Evolutionary conservation across 2,329 filamentous ascomycete genomes (phyloP).

Genomic region (Pseudogymnoascus sp.): DNA sequence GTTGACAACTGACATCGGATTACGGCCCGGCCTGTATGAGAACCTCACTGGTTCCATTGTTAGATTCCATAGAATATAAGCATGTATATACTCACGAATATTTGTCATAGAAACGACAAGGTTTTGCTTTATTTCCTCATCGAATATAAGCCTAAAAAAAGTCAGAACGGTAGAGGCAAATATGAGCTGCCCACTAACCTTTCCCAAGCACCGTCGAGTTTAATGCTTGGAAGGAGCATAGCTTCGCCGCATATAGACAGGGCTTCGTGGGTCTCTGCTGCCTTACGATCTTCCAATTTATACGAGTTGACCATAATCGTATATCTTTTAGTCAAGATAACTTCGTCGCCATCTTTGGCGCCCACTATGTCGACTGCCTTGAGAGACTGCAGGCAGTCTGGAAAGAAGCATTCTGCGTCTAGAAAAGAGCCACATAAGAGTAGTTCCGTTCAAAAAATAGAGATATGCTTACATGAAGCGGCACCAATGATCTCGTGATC

Average conservation of each 20-base stretch:
- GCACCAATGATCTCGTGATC: neutral
- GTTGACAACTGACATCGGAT: constrained; percentile 77
- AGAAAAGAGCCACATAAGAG: neutral
- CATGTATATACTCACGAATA: constrained; percentile 9
- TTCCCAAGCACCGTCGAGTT: neutral
- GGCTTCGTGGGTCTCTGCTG: neutral
- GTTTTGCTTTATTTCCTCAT: constrained; percentile 22
- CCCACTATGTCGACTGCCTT: neutral
- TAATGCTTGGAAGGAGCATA: neutral
- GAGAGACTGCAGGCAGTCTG: neutral
- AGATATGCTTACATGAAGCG: constrained; percentile 5
- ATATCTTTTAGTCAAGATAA: too few relatives aligned
- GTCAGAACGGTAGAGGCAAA: neutral
- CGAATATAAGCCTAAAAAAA: constrained; percentile 23
- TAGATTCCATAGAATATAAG: constrained; percentile 12
- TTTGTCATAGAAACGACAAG: constrained; percentile 25
- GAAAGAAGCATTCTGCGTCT: neutral
- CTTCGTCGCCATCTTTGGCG: too few relatives aligned
- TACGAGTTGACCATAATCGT: neutral
- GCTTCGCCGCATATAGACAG: neutral
- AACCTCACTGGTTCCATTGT: constrained; percentile 15
- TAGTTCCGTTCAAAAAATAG: neutral
- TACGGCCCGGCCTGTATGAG: constrained; percentile 33
- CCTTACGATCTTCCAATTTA: neutral
- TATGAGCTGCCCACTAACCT: neutral